phyloP scores from a whole-genome alignment of 140 eudicot genomes.

The Bidens hawaiensis region DNA sequence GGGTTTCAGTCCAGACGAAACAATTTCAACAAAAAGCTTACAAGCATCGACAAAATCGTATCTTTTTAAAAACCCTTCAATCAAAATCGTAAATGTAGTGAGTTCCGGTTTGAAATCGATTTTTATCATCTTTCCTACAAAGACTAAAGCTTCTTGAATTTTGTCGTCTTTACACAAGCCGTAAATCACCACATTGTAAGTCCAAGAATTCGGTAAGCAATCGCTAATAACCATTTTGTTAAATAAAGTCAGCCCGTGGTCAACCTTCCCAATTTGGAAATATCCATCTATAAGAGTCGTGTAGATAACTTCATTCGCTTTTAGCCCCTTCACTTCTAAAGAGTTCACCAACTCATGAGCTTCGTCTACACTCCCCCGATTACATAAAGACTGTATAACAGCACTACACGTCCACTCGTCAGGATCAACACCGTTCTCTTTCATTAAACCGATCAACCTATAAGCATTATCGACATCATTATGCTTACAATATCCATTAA shows the following conservation, averaged over 20 bases:
- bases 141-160: conserved; percentile 39
- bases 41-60: conserved; percentile 49
- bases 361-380: conserved; percentile 52
- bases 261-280: conserved; percentile 43
- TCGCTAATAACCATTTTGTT: conserved; percentile 44
- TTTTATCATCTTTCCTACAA: conserved; percentile 53
- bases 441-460: conserved; percentile 58
- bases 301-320: conserved; percentile 53
- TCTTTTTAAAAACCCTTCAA: conserved; percentile 57
- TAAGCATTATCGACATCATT: conserved; percentile 66
- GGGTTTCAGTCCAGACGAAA: conserved; percentile 55
- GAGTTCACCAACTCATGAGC: conserved; percentile 48
- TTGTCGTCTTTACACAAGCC: conserved; percentile 64
- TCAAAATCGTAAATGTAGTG: conserved; percentile 49
- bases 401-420: conserved; percentile 61
- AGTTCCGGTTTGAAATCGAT: conserved; percentile 47
- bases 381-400: conserved; percentile 55
- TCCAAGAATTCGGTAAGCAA: conserved; percentile 67
- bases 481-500: conserved; percentile 62
- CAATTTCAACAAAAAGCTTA: conserved; percentile 35
- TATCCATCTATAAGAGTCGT: conserved; percentile 71
- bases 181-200: conserved; percentile 59
- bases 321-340: conserved; percentile 49
- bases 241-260: conserved; percentile 44
- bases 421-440: conserved; percentile 52